Base-by-base conservation (phyloP, 371 early-diverging fungal genomes). In the Mucor sp. region DNA sequence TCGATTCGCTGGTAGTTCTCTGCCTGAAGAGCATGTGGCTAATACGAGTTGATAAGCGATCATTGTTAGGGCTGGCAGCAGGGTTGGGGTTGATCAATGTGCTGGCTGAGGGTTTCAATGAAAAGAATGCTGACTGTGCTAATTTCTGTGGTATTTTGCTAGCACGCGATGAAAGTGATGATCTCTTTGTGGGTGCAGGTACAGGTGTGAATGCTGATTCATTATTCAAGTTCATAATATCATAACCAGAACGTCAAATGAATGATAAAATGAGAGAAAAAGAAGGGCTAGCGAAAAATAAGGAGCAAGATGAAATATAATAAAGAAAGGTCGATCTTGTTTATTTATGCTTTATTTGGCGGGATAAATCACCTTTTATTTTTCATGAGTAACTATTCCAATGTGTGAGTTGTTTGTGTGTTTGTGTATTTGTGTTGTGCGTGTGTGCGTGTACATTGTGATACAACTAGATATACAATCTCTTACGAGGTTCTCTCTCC, bases 131-230 rank as follows among this genome's bases (percentile, higher is more conserved):
- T 6, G 68, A 60, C 39, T 68, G 72, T 28, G 61, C 72, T 23
- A 72, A 23, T 39, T 55, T 68, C 41, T 72, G 72, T 58, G 72
- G 69, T 32, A 72, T 68, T 66, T 68, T 72, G 35, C 72, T 62
- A 7, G 72, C 69, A 62, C 69, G 65, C 65, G 72, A 65, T 44
- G 72, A 68, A 21, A 72, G 50, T 11, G 68, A 67, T 1, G 68
- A 67, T 58, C 64, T 39, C 57, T 67, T 63, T 21, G 55, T 19
- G n/a, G 63, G 43, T 21, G 63, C 21, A 17, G 37, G 25, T 12
- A 47, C 32, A 8, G 37, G 19, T 21, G 8, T 48, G 19, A 32
- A 33, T 43, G 39, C 58, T 25, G 41, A 50, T 64, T 60, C 64
- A 56, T 69, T 65, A 41, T 58, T 70, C 21, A 44, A 33, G 17